Base-by-base conservation (phyloP, 2,329 filamentous ascomycete genomes). In the Talaromyces sp. region DNA sequence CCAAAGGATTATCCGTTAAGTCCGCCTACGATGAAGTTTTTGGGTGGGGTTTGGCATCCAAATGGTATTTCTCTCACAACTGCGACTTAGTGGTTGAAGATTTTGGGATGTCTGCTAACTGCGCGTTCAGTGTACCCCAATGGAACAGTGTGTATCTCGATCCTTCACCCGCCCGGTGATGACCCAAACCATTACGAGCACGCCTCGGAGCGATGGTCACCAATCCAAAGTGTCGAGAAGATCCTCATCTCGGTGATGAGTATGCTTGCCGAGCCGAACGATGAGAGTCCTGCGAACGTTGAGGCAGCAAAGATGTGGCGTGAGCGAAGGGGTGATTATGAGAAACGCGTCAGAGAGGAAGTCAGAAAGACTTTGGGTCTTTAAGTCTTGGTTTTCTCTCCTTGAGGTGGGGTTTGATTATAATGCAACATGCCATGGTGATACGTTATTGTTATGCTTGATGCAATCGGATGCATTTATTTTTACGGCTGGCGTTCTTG, bases 111-210 rank as follows among this genome's bases (percentile, higher is more conserved):
- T 39, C 37, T 25, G 56, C 52, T 58, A 13, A 41, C 33, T 56
- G 50, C 25, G 22, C 5, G 39, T 47, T 69, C 5, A 97, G 93
- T 98, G 61, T 98, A 98, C 77, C 86, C 90, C 17, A 94, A 90
- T 76, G 94, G 94, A 69, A 86, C 94, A 19, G 95, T 98, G 72
- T 98, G 94, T 82, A 98, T 98, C 74, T 96, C 92, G n/a, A 98
- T 98, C 81, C 88, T 98, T 2, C 94, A 98, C 79, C 90, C 94
- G 3, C 94, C 94, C 2, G 94, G 95, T 73, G 94, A 98, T 80
- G 94, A 98, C 79, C 95, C 95, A 63, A 97, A 97, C 82, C 93
- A 97, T 83, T 98, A 98, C 85, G 94, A 98, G 80, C 91, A 94
- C 72, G 94, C 95, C 8, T 93, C 90, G 1, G 95, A 98, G 82